Evolutionary conservation across 805 yeast genomes (phyloP).

Genomic region (Lipomyces kockii): DNA sequence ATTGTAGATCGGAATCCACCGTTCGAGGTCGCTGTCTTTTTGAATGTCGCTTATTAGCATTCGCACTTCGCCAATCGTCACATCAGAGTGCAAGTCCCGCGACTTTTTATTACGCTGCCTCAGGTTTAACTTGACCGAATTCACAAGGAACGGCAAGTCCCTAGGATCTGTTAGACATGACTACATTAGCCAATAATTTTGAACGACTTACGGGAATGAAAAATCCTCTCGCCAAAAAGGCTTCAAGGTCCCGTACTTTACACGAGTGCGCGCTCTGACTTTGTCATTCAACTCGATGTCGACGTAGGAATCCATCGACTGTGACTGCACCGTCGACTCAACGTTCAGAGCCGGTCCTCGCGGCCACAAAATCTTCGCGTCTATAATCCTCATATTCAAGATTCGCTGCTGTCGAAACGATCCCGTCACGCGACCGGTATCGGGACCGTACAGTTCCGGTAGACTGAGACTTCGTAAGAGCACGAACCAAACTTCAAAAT

Average conservation of each 20-base stretch:
- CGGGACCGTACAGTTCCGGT: slow-evolving; percentile 36
- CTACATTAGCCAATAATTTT: slow-evolving; percentile 31
- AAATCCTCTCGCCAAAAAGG: slow-evolving; percentile 89
- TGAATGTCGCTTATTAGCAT: slow-evolving; percentile 24
- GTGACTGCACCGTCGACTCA: slow-evolving; percentile 19
- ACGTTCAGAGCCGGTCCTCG: slow-evolving; percentile 22
- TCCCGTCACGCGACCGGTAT: slow-evolving; percentile 25
- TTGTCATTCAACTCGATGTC: slow-evolving; percentile 75
- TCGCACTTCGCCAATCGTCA: slow-evolving; percentile 31
- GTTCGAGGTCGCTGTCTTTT: slow-evolving; percentile 38
- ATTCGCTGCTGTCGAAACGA: slow-evolving; percentile 30
- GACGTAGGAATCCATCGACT: slow-evolving; percentile 53
- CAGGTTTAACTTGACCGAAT: slow-evolving; percentile 30
- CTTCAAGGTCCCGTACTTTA: slow-evolving; percentile 53
- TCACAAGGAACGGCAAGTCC: slow-evolving; percentile 49
- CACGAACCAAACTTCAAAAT: slow-evolving; percentile 33
- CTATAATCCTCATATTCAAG: slow-evolving; percentile 26
- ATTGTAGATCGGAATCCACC: slow-evolving; percentile 40
- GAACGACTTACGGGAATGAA: slow-evolving; percentile 56
- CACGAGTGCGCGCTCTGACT: slow-evolving; percentile 79
- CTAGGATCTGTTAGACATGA: slow-evolving; percentile 52
- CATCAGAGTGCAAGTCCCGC: slow-evolving; percentile 20
- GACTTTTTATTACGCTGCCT: slow-evolving; percentile 27
- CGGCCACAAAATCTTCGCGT: slow-evolving; percentile 29
- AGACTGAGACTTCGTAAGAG: slow-evolving; percentile 28